Base-by-base conservation (phyloP, 345 rosid species). In the Excoecaria agallocha region DNA sequence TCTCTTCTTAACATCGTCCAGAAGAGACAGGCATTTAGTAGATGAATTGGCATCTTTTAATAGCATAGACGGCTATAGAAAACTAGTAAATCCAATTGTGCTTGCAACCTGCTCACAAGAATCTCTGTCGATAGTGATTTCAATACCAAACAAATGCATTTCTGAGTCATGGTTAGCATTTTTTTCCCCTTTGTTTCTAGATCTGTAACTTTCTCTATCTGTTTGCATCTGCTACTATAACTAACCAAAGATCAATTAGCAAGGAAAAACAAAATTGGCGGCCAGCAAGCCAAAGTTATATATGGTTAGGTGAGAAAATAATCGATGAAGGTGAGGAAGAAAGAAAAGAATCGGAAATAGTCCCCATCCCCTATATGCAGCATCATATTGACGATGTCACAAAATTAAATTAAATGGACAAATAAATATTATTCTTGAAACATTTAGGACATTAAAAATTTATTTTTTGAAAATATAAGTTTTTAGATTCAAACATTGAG, bases 81-180 rank as follows among this genome's bases (percentile, higher is more conserved):
- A 70, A 73, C 35, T 79, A 19, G 74, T 86, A 59, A 77, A 77
- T 70, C 86, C 89, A 17, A 10, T 58, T 3, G 87, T 86, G 63
- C 66, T 80, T 69, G 82, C 82, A 10, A 86, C 81, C 8, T 15
- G 84, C 74, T 74, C 85, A 0, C 77, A 77, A 74, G 89, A 86
- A 55, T 86, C 89, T 17, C 37, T 84, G 17, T 79, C 86, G 13
- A 38, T 68, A 16, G 87, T 81, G 75, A 81, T 86, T 9, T 79
- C 87, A 9, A 68, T 86, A 76, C 37, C 87, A 39, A 81, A 73
- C 74, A 86, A 84, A 73, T 86, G 87, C 83, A 74, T 81, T 54
- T 80, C 78, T 8, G 87, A 84, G 67, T 82, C 87, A 22, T 20
- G 30, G 30, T 52, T 55, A 12, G 35, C 41, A 25, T n/a, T 20